Evolutionary conservation across 83 land plant species (phyloP), one percentile per base, ranked within the genome.

Genomic region (Picea abies): DNA sequence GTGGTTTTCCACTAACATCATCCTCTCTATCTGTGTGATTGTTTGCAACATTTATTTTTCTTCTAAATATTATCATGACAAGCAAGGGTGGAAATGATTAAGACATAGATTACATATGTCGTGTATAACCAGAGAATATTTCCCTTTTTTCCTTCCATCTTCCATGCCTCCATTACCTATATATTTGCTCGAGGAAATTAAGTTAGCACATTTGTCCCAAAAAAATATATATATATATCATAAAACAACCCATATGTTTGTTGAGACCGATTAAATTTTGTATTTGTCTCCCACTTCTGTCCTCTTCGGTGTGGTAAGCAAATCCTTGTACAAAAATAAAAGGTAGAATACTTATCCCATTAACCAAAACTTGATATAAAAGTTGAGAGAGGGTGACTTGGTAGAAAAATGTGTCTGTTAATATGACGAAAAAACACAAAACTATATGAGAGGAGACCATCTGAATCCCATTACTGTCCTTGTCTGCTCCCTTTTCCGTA

Each of bases 41-140:
- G 75, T 35, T 47, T 70, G 75, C 17, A 47, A 70, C 75, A 70
- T 70, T 70, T 70, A 47, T 37, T n/a, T 47, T 52, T 52, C 58
- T 52, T 52, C 58, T 2, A 2, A 52, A 52, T 70, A 70, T 70
- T 70, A 70, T 70, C 37, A 70, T 70, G 44, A 17, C 47, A 35
- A 70, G n/a, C 20, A 22, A 10, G 17, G 39, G 75, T 52, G 75
- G 35, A 11, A 70, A 20, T 70, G 75, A 22, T 20, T 1, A 19
- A 17, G 75, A 17, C 75, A 70, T 70, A 47, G 75, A 70, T 37
- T 70, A 41, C 75, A 41, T 41, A 35, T 70, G 75, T 47, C 39
- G 37, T 35, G 17, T 41, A 70, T 70, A 35, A 70, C 20, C 47
- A 70, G 75, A 70, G 75, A 70, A 70, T 70, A 70, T 70, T 70